Base-by-base conservation (phyloP, 225 moss, liverwort and hornwort genomes). In the Marchantia paleacea region DNA sequence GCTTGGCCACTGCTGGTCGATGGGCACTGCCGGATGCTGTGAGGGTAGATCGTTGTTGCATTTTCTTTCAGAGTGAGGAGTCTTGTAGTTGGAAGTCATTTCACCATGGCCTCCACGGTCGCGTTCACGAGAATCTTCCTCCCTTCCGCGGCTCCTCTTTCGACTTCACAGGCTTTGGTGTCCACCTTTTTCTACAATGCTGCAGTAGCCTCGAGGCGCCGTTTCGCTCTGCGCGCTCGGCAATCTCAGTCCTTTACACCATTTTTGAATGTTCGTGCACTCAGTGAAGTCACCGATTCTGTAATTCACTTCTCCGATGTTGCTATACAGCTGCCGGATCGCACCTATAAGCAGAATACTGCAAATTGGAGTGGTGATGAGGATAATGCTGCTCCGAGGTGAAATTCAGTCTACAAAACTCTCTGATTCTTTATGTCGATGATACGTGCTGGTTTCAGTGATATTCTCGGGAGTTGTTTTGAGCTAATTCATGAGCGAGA, bases 301-400 rank as follows among this genome's bases (percentile, higher is more conserved):
- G 66, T 51, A 64, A 67, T 78, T 52, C 65, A 49, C 8, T 65
- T 52, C 51, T 79, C 79, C 19, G 79, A 79, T 79, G 69, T 79
- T 7, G 79, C 79, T 31, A 79, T 79, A 55, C 52, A 79, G 55
- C 55, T 79, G 31, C 79, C 79, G 61, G 79, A 79, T 55, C n/a
- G 28, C 55, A 70, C 79, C 18, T 29, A 53, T 7, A 69, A 79
- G 55, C 69, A 53, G 55, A 69, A 69, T 29, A 7, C 49, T 5
- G 78, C 30, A 29, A 55, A 13, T 22, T 78, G 28, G 65, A 11
- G 15, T 51, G 49, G 13, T 49, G 79, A 79, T 10, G 49, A 28
- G 18, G 79, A 79, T 31, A 30, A 29, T 55, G 47, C 31, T 9
- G 11, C 52, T 39, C 53, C 28, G 15, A 79, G 79, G 79, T 79